Conservation (phyloP, 768 basidiomycete genomes). For the Podaxis pistillaris region DNA sequence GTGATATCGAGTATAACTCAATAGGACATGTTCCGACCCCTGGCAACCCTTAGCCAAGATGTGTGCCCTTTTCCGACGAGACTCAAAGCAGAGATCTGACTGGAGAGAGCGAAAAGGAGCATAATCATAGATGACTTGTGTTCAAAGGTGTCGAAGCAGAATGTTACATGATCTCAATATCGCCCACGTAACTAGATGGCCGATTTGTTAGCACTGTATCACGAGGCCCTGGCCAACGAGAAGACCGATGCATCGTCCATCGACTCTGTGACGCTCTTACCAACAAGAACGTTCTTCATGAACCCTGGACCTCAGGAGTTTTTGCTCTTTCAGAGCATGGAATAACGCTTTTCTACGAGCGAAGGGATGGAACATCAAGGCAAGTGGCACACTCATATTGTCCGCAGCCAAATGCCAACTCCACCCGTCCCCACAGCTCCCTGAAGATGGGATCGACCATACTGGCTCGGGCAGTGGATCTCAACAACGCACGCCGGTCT, state of each 20-base stretch:
- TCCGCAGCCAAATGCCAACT: not conserved
- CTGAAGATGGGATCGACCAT: not conserved
- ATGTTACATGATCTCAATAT: too few relatives aligned
- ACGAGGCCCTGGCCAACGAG: not conserved
- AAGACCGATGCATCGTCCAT: not conserved
- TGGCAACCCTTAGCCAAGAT: not conserved
- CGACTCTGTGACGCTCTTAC: not conserved
- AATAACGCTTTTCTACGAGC: not conserved
- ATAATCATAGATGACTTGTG: too few relatives aligned
- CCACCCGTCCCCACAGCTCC: not conserved
- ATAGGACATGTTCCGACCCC: not conserved
- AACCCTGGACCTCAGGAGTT: not conserved
- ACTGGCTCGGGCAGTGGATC: conserved; percentile 5
- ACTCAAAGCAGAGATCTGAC: not conserved
- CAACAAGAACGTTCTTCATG: not conserved
- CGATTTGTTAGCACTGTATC: too few relatives aligned
- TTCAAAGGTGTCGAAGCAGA: too few relatives aligned
- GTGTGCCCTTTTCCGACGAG: not conserved
- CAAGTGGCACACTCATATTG: not conserved
- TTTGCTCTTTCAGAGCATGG: not conserved
- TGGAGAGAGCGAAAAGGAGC: too few relatives aligned
- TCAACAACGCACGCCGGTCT: conserved; percentile 34
- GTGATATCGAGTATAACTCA: too few relatives aligned
- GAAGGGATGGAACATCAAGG: not conserved
- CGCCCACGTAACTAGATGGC: too few relatives aligned